phyloP scores from a whole-genome alignment of 345 rosid genomes.

The Raphanus raphanistrum region DNA sequence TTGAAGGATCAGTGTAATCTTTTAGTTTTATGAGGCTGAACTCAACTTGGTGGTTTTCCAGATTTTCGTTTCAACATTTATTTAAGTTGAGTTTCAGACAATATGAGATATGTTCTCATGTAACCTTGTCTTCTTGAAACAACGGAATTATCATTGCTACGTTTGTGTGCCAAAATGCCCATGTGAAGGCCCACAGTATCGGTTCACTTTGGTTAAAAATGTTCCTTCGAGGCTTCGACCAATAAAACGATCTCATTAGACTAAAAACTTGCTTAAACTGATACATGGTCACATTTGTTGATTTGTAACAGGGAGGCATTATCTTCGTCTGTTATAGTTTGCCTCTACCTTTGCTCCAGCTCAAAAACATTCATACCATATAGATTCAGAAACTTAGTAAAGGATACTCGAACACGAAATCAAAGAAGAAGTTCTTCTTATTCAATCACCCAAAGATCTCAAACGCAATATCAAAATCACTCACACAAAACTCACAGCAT shows the following conservation, averaged over 20 bases:
- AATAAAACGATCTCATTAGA: background rate
- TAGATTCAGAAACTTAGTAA: too few relatives aligned
- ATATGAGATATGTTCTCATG: background rate
- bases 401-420: too few relatives aligned
- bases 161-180: background rate
- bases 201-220: background rate
- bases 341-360: slow-evolving; percentile 67
- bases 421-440: too few relatives aligned
- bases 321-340: background rate
- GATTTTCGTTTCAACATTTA: slow-evolving; percentile 2
- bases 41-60: slow-evolving; percentile 9
- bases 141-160: background rate
- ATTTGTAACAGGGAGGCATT: slow-evolving; percentile 5
- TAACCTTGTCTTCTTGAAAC: background rate
- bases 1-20: slow-evolving; percentile 21
- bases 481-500: too few relatives aligned
- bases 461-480: too few relatives aligned
- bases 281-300: slow-evolving; percentile 25
- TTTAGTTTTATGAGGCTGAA: slow-evolving; percentile 23
- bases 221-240: background rate
- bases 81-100: background rate
- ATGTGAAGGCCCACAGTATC: background rate
- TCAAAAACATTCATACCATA: slow-evolving; percentile 84
- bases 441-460: too few relatives aligned
- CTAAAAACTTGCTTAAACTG: slow-evolving; percentile 12